Conservation (phyloP, 768 basidiomycete species). For the Pisolithus albus region DNA sequence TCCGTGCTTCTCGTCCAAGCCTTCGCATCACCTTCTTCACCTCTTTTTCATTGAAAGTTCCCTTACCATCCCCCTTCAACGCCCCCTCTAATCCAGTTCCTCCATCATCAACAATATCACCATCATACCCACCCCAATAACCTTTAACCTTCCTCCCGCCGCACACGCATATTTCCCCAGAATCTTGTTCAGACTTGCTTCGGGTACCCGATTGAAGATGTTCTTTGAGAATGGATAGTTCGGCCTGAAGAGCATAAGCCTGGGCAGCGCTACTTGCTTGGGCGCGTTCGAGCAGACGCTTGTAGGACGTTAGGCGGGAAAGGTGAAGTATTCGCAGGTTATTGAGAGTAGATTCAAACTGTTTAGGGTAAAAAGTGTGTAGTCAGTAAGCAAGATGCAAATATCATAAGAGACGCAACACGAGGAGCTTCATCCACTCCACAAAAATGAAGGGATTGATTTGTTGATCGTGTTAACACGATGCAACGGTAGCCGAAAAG, state of each 20-base stretch:
- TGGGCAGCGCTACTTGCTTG: constrained; percentile 77
- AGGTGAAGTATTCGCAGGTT: constrained; percentile 37
- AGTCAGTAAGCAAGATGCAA: not conserved
- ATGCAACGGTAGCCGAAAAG: not conserved
- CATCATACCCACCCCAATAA: constrained; percentile 68
- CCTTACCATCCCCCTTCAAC: constrained; percentile 39
- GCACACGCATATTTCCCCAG: constrained; percentile 39
- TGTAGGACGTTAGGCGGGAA: constrained; percentile 63
- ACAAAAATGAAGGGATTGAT: no score
- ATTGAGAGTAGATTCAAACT: constrained; percentile 42
- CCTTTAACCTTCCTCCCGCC: constrained; percentile 56
- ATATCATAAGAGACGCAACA: no score
- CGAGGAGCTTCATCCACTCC: no score
- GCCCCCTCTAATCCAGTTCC: constrained; percentile 40
- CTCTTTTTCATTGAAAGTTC: constrained; percentile 65
- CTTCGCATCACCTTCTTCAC: constrained; percentile 58
- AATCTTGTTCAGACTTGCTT: constrained; percentile 9
- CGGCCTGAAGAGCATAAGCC: constrained; percentile 79
- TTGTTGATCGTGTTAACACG: no score
- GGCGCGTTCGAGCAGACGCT: constrained; percentile 71
- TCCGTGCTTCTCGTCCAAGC: constrained; percentile 59
- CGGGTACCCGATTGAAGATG: constrained; percentile 24
- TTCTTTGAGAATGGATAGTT: constrained; percentile 58
- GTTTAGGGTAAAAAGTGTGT: constrained; percentile 4
- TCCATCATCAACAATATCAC: constrained; percentile 36